A percentile compares a stretch with the other conserved stretches of the same genome.
These are phyloP conservation scores for Paraconiothyrium sp. DNA, from an alignment of 2,329 filamentous ascomycete species.

Conservation along the genomic window DNA sequence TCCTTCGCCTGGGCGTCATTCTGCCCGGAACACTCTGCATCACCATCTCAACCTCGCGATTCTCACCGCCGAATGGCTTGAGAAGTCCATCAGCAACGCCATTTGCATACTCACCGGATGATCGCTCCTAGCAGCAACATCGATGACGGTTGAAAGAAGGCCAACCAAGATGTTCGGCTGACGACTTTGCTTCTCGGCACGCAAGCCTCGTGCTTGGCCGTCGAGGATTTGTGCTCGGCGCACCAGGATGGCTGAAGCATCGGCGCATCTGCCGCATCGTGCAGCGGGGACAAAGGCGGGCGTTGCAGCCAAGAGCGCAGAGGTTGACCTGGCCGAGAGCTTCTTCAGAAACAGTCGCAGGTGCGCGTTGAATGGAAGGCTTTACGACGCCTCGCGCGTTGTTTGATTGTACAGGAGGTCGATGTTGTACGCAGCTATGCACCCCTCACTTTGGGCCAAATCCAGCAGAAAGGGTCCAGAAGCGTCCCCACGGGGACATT, in stretches of 20 bases:
- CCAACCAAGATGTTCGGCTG: conserved; percentile 42
- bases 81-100: not conserved
- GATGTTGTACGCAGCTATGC: conserved; percentile 16
- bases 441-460: not conserved
- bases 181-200: conserved; percentile 33
- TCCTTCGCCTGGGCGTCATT: not conserved
- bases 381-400: conserved; percentile 31
- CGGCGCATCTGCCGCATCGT: conserved; percentile 25
- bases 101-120: conserved; percentile 1
- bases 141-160: conserved; percentile 43
- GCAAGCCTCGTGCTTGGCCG: conserved; percentile 43
- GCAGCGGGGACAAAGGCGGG: conserved; percentile 36
- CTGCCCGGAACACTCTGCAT: not conserved
- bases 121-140: not conserved
- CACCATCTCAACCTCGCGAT: not conserved
- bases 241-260: conserved; percentile 32
- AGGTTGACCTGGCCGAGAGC: conserved; percentile 30
- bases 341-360: conserved; percentile 28
- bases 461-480: not conserved
- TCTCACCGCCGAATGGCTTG: not conserved
- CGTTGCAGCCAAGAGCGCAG: conserved; percentile 31
- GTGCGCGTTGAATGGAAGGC: conserved; percentile 29
- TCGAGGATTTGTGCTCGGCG: conserved; percentile 37
- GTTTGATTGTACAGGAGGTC: conserved; percentile 8
- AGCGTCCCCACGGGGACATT: not conserved